phyloP scores from a whole-genome alignment of 169 alveolate genomes.

The Perkinsus marinus region DNA sequence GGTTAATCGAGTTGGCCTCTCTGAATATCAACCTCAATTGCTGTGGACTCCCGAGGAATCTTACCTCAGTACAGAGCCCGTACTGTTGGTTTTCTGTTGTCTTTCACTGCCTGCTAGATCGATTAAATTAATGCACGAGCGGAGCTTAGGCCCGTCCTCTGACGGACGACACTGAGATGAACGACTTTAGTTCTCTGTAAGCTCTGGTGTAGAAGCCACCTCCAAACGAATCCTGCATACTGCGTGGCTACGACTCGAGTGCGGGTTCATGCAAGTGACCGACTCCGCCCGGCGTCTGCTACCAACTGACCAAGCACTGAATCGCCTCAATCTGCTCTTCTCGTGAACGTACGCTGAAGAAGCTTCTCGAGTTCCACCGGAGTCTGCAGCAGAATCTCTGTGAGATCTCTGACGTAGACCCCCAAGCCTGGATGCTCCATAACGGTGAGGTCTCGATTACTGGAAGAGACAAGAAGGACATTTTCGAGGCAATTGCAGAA shows the following conservation, averaged over 20 bases:
- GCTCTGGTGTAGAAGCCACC: neutral
- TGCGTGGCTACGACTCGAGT: conserved; percentile 53
- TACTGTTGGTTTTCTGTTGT: neutral
- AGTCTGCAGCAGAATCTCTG: neutral
- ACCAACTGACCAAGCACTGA: neutral
- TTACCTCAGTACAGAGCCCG: neutral
- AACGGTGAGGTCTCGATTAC: neutral
- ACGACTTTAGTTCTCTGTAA: neutral
- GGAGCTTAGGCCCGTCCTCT: neutral
- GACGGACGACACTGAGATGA: neutral
- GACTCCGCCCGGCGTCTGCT: conserved; percentile 31
- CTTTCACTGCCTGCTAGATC: conserved; percentile 18
- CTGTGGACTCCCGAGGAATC: neutral
- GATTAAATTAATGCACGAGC: conserved; percentile 1
- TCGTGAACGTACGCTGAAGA: neutral
- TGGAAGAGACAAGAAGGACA: neutral
- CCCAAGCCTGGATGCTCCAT: conserved; percentile 19
- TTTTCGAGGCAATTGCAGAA: neutral
- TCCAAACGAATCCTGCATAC: conserved; percentile 33
- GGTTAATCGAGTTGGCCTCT: conserved; percentile 21
- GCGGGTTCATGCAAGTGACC: conserved; percentile 51
- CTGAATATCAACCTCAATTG: neutral
- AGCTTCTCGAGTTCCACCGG: neutral
- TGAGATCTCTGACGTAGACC: conserved; percentile 16
- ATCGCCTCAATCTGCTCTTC: neutral